These are phyloP conservation scores for Spathaspora sp. DNA, from an alignment of 1,139 yeast genomes.

Conservation along the genomic window DNA sequence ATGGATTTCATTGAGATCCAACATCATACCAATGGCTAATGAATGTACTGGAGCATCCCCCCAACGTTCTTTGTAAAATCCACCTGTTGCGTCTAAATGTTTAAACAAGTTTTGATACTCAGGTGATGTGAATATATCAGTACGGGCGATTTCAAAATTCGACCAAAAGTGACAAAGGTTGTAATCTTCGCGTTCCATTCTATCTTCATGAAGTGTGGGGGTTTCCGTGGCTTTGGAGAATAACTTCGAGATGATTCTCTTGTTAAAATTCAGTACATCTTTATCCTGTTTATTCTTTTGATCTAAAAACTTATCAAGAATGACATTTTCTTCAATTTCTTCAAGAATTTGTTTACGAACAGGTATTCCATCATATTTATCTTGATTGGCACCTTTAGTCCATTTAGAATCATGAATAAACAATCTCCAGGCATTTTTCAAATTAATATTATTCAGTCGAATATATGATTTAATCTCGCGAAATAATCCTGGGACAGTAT, in stretches of 20 bases:
- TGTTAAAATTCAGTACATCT: conserved; percentile 27
- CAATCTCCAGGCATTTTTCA: conserved; percentile 59
- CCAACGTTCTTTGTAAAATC: conserved; percentile 88
- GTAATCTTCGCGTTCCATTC: conserved; percentile 65
- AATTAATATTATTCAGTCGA: conserved; percentile 38
- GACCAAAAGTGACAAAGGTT: conserved; percentile 92
- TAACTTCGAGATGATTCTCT: conserved; percentile 24
- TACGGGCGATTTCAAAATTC: conserved; percentile 85
- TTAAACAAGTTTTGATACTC: conserved; percentile 65
- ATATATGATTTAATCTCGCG: conserved; percentile 67
- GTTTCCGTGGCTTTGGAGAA: conserved; percentile 25
- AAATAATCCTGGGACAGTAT: conserved; percentile 80
- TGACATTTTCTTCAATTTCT: conserved; percentile 29
- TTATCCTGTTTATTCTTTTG: conserved; percentile 22
- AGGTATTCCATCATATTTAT: conserved; percentile 21
- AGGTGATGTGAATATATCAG: conserved; percentile 67
- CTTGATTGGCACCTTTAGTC: conserved; percentile 21
- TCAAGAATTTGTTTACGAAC: conserved; percentile 21
- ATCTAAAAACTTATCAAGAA: conserved; percentile 24
- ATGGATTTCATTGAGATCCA: conserved; percentile 69
- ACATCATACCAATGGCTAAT: conserved; percentile 72
- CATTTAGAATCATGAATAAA: conserved; percentile 39
- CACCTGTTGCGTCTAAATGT: conserved; percentile 67
- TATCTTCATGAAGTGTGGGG: conserved; percentile 46
- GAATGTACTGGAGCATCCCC: conserved; percentile 96